Conservation (phyloP, 1,139 yeast species). For the Geotrichum aggregatum region DNA sequence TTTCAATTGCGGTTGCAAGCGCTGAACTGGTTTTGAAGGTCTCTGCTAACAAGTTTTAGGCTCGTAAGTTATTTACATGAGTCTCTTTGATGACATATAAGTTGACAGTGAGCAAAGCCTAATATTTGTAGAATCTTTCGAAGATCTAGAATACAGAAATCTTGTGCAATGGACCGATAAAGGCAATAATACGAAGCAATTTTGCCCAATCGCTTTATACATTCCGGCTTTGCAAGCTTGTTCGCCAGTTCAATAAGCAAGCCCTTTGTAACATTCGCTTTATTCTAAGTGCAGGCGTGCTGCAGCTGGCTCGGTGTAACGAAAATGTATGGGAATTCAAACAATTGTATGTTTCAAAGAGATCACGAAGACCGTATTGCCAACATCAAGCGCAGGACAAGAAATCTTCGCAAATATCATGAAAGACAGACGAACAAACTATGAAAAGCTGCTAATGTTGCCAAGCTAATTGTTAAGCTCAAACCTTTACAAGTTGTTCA, state of each 20-base stretch:
- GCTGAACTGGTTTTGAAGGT: no score
- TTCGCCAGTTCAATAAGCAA: slow-evolving; percentile 88
- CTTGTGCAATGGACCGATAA: slow-evolving; percentile 78
- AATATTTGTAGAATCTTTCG: slow-evolving; percentile 61
- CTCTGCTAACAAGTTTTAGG: slow-evolving; percentile 20
- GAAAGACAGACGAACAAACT: background rate
- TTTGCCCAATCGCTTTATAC: slow-evolving; percentile 87
- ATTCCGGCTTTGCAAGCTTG: slow-evolving; percentile 89
- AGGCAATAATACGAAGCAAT: slow-evolving; percentile 83
- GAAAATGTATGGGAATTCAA: slow-evolving; percentile 86
- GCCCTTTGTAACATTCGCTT: slow-evolving; percentile 91
- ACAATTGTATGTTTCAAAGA: slow-evolving; percentile 78
- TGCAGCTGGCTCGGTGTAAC: slow-evolving; percentile 58
- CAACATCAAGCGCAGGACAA: slow-evolving; percentile 75
- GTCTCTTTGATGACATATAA: slow-evolving; percentile 13
- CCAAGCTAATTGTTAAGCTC: slow-evolving; percentile 9
- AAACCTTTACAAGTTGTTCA: background rate
- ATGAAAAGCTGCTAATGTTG: no score
- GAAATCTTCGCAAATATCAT: slow-evolving; percentile 48
- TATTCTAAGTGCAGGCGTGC: slow-evolving; percentile 46
- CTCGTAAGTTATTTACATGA: slow-evolving; percentile 29
- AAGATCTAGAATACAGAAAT: slow-evolving; percentile 65
- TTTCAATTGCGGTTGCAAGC: no score
- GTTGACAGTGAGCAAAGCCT: no score
- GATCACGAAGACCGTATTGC: slow-evolving; percentile 72